A percentile compares a stretch with the other conserved stretches of the same genome.
phyloP scores from a whole-genome alignment of 2,329 filamentous ascomycete species.

The Xylariaceae sp. region DNA sequence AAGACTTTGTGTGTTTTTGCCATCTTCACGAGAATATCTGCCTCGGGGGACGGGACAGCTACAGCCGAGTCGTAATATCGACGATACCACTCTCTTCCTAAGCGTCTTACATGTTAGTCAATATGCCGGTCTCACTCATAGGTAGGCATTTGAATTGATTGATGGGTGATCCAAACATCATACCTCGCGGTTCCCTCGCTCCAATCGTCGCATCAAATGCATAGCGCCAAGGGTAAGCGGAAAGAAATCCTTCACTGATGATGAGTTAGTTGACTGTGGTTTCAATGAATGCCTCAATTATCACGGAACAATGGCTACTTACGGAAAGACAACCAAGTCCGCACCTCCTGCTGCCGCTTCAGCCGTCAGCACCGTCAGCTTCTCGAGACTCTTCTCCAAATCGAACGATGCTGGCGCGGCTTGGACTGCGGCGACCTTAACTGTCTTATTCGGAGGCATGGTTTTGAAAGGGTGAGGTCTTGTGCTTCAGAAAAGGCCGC shows the following conservation, averaged over 20 bases:
- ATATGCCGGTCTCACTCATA: background rate
- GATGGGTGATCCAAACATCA: too few species aligned
- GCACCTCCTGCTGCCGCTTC: constrained; percentile 35
- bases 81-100: constrained; percentile 39
- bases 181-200: constrained; percentile 37
- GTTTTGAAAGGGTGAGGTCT: too few species aligned
- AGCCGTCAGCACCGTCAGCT: constrained; percentile 31
- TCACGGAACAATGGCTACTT: background rate
- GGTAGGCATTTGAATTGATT: constrained; percentile 2
- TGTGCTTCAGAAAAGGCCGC: too few species aligned
- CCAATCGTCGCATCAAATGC: constrained; percentile 41
- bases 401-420: constrained; percentile 39
- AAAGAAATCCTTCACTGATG: constrained; percentile 36
- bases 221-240: constrained; percentile 41
- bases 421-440: constrained; percentile 39
- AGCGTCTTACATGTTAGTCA: background rate
- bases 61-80: constrained; percentile 38
- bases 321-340: constrained; percentile 40
- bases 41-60: constrained; percentile 36
- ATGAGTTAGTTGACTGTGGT: background rate
- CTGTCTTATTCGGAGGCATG: constrained; percentile 20
- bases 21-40: constrained; percentile 31
- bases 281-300: background rate
- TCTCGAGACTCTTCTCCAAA: constrained; percentile 34
- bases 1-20: constrained; percentile 34